Conservation (phyloP, 495 filamentous ascomycete genomes). For the Penicillium soppii region DNA sequence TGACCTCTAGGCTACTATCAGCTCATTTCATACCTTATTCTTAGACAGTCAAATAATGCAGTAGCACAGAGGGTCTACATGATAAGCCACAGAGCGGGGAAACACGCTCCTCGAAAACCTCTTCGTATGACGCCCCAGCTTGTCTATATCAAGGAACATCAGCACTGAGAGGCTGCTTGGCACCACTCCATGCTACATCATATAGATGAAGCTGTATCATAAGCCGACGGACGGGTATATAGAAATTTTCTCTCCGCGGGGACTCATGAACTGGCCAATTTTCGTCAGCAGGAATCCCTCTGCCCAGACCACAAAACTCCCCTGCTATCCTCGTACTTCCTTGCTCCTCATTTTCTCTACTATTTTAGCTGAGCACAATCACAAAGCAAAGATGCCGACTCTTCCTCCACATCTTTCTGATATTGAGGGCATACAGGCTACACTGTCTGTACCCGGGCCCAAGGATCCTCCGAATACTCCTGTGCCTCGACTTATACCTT, state of each 20-base stretch:
- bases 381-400: background rate
- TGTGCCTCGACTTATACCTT: background rate
- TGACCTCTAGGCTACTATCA: too few relatives aligned
- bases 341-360: too few relatives aligned
- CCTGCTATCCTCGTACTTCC: too few relatives aligned
- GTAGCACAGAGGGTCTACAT: background rate
- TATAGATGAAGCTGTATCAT: background rate
- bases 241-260: background rate
- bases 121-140: background rate
- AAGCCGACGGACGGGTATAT: background rate
- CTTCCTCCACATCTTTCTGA: background rate
- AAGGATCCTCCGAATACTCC: background rate
- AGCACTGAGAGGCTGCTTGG: background rate
- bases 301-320: too few relatives aligned
- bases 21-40: too few relatives aligned
- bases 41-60: background rate
- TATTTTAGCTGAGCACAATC: too few relatives aligned
- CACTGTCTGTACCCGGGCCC: background rate
- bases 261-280: background rate
- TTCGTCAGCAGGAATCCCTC: background rate
- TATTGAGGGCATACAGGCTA: background rate
- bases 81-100: background rate
- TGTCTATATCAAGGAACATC: background rate
- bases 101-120: background rate
- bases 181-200: background rate